Evolutionary conservation across 306 rosid species (phyloP), one percentile per base, ranked within the genome.

Genomic region (Pyrus communis): DNA sequence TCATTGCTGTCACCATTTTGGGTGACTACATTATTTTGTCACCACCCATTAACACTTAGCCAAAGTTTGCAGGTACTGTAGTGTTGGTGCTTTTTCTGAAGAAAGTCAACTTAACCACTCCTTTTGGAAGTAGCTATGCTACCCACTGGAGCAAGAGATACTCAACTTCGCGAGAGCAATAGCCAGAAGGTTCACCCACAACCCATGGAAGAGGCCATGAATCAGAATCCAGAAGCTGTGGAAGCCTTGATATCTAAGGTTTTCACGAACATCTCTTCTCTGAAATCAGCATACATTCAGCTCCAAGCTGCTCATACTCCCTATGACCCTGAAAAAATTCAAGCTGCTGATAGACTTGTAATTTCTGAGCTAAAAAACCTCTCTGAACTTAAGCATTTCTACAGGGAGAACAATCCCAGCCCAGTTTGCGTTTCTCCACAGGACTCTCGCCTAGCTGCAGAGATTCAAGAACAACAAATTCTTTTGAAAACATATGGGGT

Each of bases 301-400:
- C 96, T 96, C 81, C 99, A 96, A 89, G 75, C 96, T 67, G 99
- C 99, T 77, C 99, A 96, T 81, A 96, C 99, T 77, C 99, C 99
- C 67, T 96, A 96, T 73, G 97, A 96, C 81, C 97, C 99, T 68
- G 99, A 91, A 25, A 89, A 96, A 82, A 96, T 96, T 77, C 99
- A 96, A 85, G 88, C 86, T 21, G 97, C 98, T 0, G 99, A 93
- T 82, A 96, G 87, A 77, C 97, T 87, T 79, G 98, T 96, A 60
- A 96, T 96, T 77, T 72, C 91, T 30, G 99, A 96, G 90, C 88
- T 96, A 78, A 96, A 96, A 87, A 89, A 81, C 58, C 89, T 96
- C 58, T 96, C 99, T 49, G 98, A 96, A 84, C 91, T 96, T 67
- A 96, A 96, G 90, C 99, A 96, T 84, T 89, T 96, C 66, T 96